Evolutionary conservation across 2,329 filamentous ascomycete species (phyloP).

Genomic region (Claviceps paspali): DNA sequence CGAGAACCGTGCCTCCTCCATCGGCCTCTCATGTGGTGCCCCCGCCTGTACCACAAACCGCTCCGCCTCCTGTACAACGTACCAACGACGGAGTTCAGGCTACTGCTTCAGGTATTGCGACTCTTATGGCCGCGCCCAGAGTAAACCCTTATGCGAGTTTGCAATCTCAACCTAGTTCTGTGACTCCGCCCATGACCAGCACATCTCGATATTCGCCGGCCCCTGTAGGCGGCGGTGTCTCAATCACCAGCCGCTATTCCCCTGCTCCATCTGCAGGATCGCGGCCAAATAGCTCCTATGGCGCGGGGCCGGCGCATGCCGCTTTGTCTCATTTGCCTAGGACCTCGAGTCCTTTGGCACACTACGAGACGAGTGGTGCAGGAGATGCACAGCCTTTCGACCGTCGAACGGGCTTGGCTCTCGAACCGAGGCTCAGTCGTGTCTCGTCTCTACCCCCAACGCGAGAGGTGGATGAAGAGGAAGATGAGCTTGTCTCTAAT

Average conservation of each 20-base stretch:
- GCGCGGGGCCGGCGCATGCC: constrained; percentile 24
- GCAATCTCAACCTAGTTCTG: constrained; percentile 19
- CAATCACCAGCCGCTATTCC: constrained; percentile 36
- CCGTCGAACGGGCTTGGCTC: constrained; percentile 35
- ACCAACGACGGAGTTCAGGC: constrained; percentile 4
- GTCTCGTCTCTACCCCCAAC: constrained; percentile 45
- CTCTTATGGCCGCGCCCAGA: constrained; percentile 38
- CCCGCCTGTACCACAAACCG: constrained; percentile 8
- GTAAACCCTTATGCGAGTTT: constrained; percentile 38
- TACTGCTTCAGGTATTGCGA: constrained; percentile 16
- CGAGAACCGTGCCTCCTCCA: constrained; percentile 14
- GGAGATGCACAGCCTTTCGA: constrained; percentile 28
- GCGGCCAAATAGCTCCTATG: constrained; percentile 28
- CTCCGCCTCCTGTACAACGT: constrained; percentile 7
- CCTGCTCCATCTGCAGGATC: constrained; percentile 25
- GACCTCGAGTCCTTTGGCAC: constrained; percentile 50
- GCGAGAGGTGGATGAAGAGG: constrained; percentile 46
- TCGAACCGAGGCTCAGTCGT: constrained; percentile 38
- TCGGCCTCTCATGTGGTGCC: constrained; percentile 8
- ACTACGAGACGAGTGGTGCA: constrained; percentile 40
- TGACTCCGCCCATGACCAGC: constrained; percentile 20
- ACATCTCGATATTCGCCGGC: constrained; percentile 48
- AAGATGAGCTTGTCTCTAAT: constrained; percentile 15
- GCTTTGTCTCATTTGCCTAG: constrained; percentile 43
- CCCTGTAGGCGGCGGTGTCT: constrained; percentile 19